These are phyloP conservation scores for Lasiodiplodia gonubiensis DNA, from an alignment of 2,329 filamentous ascomycete genomes.

Conservation along the genomic window DNA sequence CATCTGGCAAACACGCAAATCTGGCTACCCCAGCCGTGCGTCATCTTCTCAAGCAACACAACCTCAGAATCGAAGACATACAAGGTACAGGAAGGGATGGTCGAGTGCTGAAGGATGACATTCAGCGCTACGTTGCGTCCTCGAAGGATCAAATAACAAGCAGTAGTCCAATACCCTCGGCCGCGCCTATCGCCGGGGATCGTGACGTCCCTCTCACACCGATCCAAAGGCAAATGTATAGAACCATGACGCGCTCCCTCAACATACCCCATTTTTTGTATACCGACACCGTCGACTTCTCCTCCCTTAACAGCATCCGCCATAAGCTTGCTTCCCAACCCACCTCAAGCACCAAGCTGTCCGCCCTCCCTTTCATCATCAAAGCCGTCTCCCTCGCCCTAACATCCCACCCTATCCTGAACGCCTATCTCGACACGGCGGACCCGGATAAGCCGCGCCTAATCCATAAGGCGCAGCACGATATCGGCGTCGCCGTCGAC, in stretches of 20 bases:
- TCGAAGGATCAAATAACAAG: slow-evolving; percentile 27
- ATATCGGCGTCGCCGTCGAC: slow-evolving; percentile 96
- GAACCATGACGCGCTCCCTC: slow-evolving; percentile 91
- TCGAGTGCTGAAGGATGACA: slow-evolving; percentile 89
- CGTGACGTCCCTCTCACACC: slow-evolving; percentile 72
- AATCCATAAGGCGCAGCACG: slow-evolving; percentile 81
- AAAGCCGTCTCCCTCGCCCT: slow-evolving; percentile 91
- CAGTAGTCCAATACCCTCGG: slow-evolving; percentile 40
- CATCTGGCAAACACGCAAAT: slow-evolving; percentile 69
- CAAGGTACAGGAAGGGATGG: slow-evolving; percentile 88
- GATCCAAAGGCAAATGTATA: slow-evolving; percentile 94
- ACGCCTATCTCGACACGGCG: slow-evolving; percentile 70
- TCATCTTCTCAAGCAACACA: slow-evolving; percentile 80
- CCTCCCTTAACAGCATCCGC: slow-evolving; percentile 73
- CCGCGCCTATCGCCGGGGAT: slow-evolving; percentile 59
- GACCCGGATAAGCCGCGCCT: slow-evolving; percentile 71
- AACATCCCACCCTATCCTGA: slow-evolving; percentile 81
- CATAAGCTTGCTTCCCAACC: slow-evolving; percentile 61
- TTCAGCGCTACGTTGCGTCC: slow-evolving; percentile 67
- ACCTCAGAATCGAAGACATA: slow-evolving; percentile 78
- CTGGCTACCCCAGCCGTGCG: slow-evolving; percentile 92
- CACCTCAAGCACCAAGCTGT: slow-evolving; percentile 59
- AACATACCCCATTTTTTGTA: slow-evolving; percentile 95
- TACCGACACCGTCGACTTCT: slow-evolving; percentile 86
- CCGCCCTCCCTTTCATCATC: slow-evolving; percentile 91